Conservation (phyloP, 1,139 yeast species). For the Pichia terricola region DNA sequence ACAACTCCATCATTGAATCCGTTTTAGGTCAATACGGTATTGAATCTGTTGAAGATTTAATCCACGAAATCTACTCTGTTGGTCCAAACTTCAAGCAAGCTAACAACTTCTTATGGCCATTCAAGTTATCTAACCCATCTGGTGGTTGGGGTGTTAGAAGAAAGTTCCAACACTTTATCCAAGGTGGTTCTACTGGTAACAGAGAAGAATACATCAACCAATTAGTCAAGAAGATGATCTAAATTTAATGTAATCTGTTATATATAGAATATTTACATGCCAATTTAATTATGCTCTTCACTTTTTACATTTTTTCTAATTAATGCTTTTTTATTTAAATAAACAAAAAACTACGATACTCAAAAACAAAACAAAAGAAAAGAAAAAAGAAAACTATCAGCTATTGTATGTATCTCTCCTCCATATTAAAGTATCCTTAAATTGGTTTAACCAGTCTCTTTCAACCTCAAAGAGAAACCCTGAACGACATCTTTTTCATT, state of each 20-base stretch:
- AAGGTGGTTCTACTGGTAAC: slow-evolving; percentile 99
- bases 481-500: too few species aligned
- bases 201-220: slow-evolving; percentile 98
- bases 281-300: background rate
- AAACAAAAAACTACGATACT: too few species aligned
- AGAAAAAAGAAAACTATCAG: too few species aligned
- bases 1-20: slow-evolving; percentile 91
- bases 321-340: background rate
- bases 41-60: slow-evolving; percentile 91
- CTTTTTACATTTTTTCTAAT: background rate
- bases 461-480: too few species aligned
- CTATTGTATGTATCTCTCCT: too few species aligned
- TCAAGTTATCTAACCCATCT: slow-evolving; percentile 97
- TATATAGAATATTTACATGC: background rate
- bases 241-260: slow-evolving; percentile 24
- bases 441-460: too few species aligned
- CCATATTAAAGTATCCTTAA: too few species aligned
- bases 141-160: slow-evolving; percentile 99
- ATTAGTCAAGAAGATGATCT: slow-evolving; percentile 95
- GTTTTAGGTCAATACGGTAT: slow-evolving; percentile 94
- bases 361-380: too few species aligned
- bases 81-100: slow-evolving; percentile 99
- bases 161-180: slow-evolving; percentile 99
- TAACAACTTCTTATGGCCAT: slow-evolving; percentile 99
- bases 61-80: slow-evolving; percentile 97